Evolutionary conservation across 225 moss, liverwort and hornwort genomes (phyloP), one percentile per base, ranked within the genome.

Genomic region (Anthoceros angustus): DNA sequence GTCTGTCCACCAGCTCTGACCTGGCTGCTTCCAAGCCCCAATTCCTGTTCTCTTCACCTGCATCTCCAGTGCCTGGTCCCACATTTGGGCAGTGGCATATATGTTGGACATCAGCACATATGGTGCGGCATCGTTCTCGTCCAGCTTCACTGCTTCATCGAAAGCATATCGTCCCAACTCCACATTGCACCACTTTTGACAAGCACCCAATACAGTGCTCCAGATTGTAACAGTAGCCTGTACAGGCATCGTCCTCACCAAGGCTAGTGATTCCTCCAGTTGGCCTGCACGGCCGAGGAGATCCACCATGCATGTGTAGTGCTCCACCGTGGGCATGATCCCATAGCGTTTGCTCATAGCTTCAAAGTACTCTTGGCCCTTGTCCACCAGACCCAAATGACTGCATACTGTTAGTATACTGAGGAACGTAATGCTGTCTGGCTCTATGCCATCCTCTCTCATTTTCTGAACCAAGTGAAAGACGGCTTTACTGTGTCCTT

Each of bases 351-450:
- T 18, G 8, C 7, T 6, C 18, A 55, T 55, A 12, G n/a, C 23
- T 7, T 55, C 14, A 23, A 55, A 55, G n/a, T 55, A 55, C 55
- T 55, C 55, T 55, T 55, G 55, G 55, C 55, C 55, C 55, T 9
- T 15, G 23, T 20, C 14, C 55, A 55, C 55, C 55, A 55, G 55
- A 23, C 55, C 55, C 7, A 23, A 18, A 55, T 55, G 55, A 55
- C 55, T 55, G n/a, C 55, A 55, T 8, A 23, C 55, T 23, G 23
- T 23, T 0, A 55, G 55, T 18, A 55, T 18, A 23, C 55, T 18
- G 23, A 23, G 7, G 14, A 55, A 55, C 8, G 55, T 55, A 55
- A 20, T 23, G n/a, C 23, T 23, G 23, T 55, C 23, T 15, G 55
- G 55, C 55, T 55, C 23, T 18, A 55, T 23, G 14, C 55, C 55